These are phyloP conservation scores for Trichophyton benhamiae DNA, from an alignment of 2,329 filamentous ascomycete genomes.

Conservation along the genomic window DNA sequence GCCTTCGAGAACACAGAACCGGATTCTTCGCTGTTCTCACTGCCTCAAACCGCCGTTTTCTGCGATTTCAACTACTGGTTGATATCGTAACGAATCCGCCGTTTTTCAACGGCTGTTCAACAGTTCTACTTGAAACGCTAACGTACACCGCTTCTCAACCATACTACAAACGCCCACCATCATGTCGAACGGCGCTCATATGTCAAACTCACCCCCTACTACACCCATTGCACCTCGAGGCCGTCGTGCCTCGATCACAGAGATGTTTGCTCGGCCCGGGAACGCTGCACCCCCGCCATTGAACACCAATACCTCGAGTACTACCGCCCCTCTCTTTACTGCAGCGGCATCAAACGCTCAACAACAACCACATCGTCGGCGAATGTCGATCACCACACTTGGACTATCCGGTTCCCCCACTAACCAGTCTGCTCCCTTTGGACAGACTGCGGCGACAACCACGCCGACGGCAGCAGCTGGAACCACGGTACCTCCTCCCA, in stretches of 20 bases:
- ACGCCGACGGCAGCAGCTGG: slow-evolving; percentile 26
- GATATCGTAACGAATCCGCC: not conserved
- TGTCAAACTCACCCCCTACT: slow-evolving; percentile 22
- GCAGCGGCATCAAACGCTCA: slow-evolving; percentile 34
- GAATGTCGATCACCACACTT: slow-evolving; percentile 61
- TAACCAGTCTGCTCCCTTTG: slow-evolving; percentile 38
- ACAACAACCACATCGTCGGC: slow-evolving; percentile 35
- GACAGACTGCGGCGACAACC: slow-evolving; percentile 14
- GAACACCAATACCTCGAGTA: slow-evolving; percentile 42
- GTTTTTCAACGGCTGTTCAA: slow-evolving; percentile 1
- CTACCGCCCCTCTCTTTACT: slow-evolving; percentile 24
- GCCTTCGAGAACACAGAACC: not conserved
- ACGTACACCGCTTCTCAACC: not conserved
- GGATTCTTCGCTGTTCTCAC: not conserved
- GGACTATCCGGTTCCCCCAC: slow-evolving; percentile 63
- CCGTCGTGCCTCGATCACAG: slow-evolving; percentile 37
- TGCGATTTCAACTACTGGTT: not conserved
- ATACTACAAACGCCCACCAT: not conserved
- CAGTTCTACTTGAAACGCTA: not conserved
- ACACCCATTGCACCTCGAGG: slow-evolving; percentile 24
- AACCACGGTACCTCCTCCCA: slow-evolving; percentile 33
- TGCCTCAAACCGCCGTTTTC: not conserved
- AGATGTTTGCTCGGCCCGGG: slow-evolving; percentile 28
- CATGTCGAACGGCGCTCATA: not conserved
- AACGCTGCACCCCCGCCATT: slow-evolving; percentile 27